These are phyloP conservation scores for Entoloma clypeatum DNA, from an alignment of 1,284 basidiomycete species.

Conservation along the genomic window DNA sequence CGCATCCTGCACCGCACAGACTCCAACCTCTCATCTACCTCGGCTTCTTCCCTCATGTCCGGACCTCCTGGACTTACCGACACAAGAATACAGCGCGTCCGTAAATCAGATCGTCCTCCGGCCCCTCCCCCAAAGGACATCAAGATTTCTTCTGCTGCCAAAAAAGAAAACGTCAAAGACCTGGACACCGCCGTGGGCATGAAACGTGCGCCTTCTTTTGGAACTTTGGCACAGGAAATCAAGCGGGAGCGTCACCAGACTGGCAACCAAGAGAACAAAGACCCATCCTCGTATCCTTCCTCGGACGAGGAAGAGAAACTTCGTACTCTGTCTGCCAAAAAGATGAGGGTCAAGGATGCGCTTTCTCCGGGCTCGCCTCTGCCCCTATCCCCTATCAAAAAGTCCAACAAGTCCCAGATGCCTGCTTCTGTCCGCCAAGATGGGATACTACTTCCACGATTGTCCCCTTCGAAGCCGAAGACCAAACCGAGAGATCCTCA, in stretches of 20 bases:
- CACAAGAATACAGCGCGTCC: conserved; percentile 40
- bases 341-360: conserved; percentile 45
- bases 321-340: conserved; percentile 58
- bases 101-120: conserved; percentile 42
- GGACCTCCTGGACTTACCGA: conserved; percentile 31
- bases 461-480: conserved; percentile 17
- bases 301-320: conserved; percentile 76
- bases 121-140: conserved; percentile 28
- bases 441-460: conserved; percentile 13
- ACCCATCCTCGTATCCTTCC: conserved; percentile 44
- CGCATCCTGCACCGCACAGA: conserved; percentile 36
- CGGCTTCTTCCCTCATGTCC: conserved; percentile 31
- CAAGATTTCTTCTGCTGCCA: conserved; percentile 15
- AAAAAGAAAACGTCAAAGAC: conserved; percentile 18
- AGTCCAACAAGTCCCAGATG: conserved; percentile 15
- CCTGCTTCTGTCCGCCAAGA: conserved; percentile 16
- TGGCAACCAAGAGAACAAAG: conserved; percentile 21
- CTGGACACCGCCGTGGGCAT: conserved; percentile 13
- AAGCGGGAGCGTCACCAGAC: conserved; percentile 27
- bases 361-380: conserved; percentile 15
- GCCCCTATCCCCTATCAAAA: conserved; percentile 10
- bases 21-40: conserved; percentile 40
- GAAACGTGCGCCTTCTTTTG: conserved; percentile 52
- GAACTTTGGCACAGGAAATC: conserved; percentile 37
- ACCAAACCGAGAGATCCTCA: conserved; percentile 13